A percentile compares a stretch with the other conserved stretches of the same genome.
Evolutionary conservation across 176 grass and related monocot species (phyloP).

Genomic region (Eremochloa ophiuroides): DNA sequence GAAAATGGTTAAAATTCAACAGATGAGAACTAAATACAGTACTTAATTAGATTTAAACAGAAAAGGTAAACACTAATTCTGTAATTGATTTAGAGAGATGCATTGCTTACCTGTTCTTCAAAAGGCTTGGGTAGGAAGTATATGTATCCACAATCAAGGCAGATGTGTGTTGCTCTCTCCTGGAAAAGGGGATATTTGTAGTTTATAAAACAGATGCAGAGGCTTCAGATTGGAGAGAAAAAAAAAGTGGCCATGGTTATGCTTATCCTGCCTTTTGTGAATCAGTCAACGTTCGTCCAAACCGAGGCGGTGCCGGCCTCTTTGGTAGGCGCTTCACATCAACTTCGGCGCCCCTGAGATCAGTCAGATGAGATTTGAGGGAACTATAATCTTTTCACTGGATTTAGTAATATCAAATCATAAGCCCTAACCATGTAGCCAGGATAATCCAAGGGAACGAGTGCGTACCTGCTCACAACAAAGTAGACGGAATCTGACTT

Average conservation of each 20-base stretch:
- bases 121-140: conserved; percentile 92
- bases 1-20: conserved; percentile 8
- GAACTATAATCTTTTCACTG: background rate
- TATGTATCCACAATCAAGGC: conserved; percentile 92
- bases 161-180: conserved; percentile 94
- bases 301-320: conserved; percentile 79
- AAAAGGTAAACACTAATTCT: conserved; percentile 5
- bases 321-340: conserved; percentile 89
- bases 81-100: conserved; percentile 8
- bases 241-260: background rate
- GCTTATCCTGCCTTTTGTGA: conserved; percentile 68
- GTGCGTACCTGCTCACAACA: conserved; percentile 72
- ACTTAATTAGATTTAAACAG: background rate
- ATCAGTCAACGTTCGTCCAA: conserved; percentile 75
- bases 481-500: conserved; percentile 98
- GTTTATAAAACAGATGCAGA: background rate
- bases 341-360: conserved; percentile 54
- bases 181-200: conserved; percentile 22
- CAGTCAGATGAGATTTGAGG: background rate
- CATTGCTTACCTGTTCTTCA: conserved; percentile 69
- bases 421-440: background rate
- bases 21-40: conserved; percentile 17
- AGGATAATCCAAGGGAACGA: background rate
- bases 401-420: background rate
- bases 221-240: background rate